phyloP scores from a whole-genome alignment of 345 rosid genomes.

The Bruguiera sexangula region DNA sequence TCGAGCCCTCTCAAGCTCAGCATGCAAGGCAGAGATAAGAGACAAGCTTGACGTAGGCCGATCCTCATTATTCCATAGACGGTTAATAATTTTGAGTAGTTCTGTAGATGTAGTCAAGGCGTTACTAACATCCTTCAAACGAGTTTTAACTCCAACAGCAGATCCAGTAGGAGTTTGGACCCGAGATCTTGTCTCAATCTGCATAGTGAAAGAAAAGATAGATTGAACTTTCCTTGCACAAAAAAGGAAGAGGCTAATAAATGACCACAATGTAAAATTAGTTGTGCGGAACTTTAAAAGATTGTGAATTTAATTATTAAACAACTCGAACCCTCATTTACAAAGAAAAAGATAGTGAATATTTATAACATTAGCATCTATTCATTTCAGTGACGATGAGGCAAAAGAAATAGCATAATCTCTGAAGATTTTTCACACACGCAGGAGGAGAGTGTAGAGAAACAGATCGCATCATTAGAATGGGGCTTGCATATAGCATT shows the following conservation, averaged over 20 bases:
- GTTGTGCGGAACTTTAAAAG: no score
- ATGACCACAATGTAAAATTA: no score
- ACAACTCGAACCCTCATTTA: no score
- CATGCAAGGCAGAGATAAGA: conserved; percentile 91
- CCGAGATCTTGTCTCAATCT: conserved; percentile 85
- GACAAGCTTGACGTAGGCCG: conserved; percentile 93
- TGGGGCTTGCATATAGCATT: no score
- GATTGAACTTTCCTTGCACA: neutral
- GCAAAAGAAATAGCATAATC: no score
- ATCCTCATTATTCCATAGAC: conserved; percentile 89
- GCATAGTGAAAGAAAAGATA: conserved; percentile 23
- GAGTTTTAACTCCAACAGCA: conserved; percentile 54
- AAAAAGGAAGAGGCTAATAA: neutral
- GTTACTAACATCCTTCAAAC: conserved; percentile 82
- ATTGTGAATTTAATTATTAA: no score
- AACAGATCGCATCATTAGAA: no score
- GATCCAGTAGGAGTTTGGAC: conserved; percentile 77
- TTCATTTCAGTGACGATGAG: no score
- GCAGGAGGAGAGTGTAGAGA: no score
- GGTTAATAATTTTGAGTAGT: conserved; percentile 81
- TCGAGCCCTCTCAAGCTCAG: conserved; percentile 97
- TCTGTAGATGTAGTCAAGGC: conserved; percentile 95
- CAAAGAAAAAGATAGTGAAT: no score
- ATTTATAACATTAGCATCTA: no score
- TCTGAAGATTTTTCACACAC: no score